Evolutionary conservation across 176 grass and related monocot genomes (phyloP).

Genomic region (Sorghum bicolor): DNA sequence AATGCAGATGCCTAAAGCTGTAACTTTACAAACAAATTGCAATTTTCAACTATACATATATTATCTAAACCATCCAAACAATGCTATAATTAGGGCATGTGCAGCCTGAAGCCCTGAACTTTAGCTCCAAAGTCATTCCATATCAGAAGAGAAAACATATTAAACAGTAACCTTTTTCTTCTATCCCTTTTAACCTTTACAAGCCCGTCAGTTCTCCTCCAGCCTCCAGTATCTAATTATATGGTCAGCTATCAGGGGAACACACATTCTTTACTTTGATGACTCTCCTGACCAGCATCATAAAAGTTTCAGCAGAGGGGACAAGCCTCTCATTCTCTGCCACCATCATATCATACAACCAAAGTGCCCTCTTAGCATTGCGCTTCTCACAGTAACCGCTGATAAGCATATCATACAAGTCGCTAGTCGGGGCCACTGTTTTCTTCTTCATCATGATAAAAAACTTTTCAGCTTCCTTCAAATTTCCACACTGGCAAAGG

Average conservation of each 20-base stretch:
- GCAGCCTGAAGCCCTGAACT: constrained; percentile 11
- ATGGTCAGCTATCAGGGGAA: constrained; percentile 3
- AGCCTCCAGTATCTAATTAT: neutral
- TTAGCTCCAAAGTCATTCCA: neutral
- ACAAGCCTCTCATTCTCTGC: constrained; percentile 30
- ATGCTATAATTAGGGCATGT: neutral
- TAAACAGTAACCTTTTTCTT: neutral
- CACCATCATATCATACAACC: constrained; percentile 71
- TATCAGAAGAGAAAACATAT: neutral
- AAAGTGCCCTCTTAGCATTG: constrained; percentile 57
- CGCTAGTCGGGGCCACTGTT: constrained; percentile 21
- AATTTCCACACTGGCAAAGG: constrained; percentile 60
- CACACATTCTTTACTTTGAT: constrained; percentile 38
- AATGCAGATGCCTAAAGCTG: neutral
- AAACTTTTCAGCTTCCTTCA: constrained; percentile 74
- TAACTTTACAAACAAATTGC: neutral
- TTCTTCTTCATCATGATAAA: constrained; percentile 48
- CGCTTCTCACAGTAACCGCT: constrained; percentile 51
- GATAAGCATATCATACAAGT: constrained; percentile 52
- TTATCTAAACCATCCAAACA: neutral
- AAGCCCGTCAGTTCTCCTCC: neutral
- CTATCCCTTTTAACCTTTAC: neutral
- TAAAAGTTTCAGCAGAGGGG: constrained; percentile 56
- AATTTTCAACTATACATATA: neutral
- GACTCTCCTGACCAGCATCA: constrained; percentile 51